A percentile compares a stretch with the other conserved stretches of the same genome.
phyloP scores from a whole-genome alignment of 768 basidiomycete species.

The Mycena kentingensis region DNA sequence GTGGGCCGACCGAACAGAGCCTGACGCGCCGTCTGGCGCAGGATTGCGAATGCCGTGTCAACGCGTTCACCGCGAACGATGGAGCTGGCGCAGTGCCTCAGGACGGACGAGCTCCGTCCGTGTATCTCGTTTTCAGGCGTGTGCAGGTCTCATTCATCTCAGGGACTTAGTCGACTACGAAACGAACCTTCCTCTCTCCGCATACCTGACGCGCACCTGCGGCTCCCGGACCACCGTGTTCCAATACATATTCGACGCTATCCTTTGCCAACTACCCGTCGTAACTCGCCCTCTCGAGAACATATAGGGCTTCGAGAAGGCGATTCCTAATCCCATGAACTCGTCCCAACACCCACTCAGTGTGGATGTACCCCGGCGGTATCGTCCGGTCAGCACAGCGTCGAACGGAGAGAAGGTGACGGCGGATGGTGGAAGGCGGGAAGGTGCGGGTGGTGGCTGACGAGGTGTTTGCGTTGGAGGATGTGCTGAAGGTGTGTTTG shows the following conservation, averaged over 20 bases:
- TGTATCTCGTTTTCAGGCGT: no score
- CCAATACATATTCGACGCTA: conserved; percentile 15
- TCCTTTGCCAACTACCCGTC: conserved; percentile 10
- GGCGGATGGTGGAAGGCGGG: conserved; percentile 12
- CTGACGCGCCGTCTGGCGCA: conserved; percentile 16
- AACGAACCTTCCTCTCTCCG: conserved; percentile 6
- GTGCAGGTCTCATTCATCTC: no score
- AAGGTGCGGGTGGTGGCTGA: conserved; percentile 17
- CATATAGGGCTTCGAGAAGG: conserved; percentile 7
- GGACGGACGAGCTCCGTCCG: conserved; percentile 20
- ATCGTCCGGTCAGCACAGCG: conserved; percentile 14
- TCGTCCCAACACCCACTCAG: conserved; percentile 10
- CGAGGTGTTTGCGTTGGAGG: conserved; percentile 19
- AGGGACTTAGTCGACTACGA: conserved; percentile 16
- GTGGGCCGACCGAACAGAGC: no score
- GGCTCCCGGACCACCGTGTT: conserved; percentile 10
- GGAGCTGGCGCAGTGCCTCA: conserved; percentile 9
- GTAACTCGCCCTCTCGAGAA: conserved; percentile 10
- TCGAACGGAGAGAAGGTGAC: conserved; percentile 17
- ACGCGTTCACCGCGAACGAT: conserved; percentile 12
- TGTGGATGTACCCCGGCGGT: conserved; percentile 18
- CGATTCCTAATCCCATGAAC: conserved; percentile 12
- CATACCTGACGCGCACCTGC: conserved; percentile 8
- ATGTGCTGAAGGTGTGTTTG: conserved; percentile 9
- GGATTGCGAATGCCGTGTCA: conserved; percentile 12